Conservation (phyloP, 495 filamentous ascomycete species). For the Penicillium arizonense region DNA sequence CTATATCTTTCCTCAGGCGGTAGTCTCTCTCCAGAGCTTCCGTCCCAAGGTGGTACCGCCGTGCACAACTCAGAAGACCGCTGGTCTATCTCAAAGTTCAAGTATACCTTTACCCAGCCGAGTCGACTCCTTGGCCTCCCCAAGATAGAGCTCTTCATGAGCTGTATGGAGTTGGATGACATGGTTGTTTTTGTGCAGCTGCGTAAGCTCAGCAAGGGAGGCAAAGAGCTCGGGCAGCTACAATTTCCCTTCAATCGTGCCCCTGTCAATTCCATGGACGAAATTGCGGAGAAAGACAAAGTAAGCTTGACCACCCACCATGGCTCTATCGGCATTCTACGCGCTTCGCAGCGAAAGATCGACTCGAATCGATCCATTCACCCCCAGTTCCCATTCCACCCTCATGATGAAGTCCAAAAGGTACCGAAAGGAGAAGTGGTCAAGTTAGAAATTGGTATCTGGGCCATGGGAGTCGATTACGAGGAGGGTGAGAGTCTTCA, state of each 20-base stretch:
- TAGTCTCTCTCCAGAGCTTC: not conserved
- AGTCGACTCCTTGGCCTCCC: slow-evolving; percentile 28
- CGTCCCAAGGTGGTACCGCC: not conserved
- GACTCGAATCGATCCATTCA: slow-evolving; percentile 16
- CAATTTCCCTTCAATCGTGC: slow-evolving; percentile 33
- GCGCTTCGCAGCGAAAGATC: slow-evolving; percentile 17
- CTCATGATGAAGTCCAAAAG: slow-evolving; percentile 10
- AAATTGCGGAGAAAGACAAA: slow-evolving; percentile 4
- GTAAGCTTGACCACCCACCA: slow-evolving; percentile 8
- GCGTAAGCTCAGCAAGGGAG: slow-evolving; percentile 32
- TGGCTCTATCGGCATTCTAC: slow-evolving; percentile 12
- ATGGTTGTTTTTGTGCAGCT: slow-evolving; percentile 35
- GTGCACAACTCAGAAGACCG: slow-evolving; percentile 17
- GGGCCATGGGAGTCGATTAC: slow-evolving; percentile 17
- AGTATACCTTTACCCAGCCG: slow-evolving; percentile 17
- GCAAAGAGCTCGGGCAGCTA: slow-evolving; percentile 30
- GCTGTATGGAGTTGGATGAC: slow-evolving; percentile 28
- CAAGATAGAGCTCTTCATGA: slow-evolving; percentile 31
- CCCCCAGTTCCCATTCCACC: slow-evolving; percentile 12
- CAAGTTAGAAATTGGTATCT: slow-evolving; percentile 16
- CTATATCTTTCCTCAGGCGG: slow-evolving; percentile 5
- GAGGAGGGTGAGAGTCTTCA: slow-evolving; percentile 11
- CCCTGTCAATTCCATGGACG: slow-evolving; percentile 23
- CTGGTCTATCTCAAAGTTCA: slow-evolving; percentile 16
- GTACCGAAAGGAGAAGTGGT: slow-evolving; percentile 6